Evolutionary conservation across 768 basidiomycete genomes (phyloP).

Genomic region (Dictyophora rubrovolvata): DNA sequence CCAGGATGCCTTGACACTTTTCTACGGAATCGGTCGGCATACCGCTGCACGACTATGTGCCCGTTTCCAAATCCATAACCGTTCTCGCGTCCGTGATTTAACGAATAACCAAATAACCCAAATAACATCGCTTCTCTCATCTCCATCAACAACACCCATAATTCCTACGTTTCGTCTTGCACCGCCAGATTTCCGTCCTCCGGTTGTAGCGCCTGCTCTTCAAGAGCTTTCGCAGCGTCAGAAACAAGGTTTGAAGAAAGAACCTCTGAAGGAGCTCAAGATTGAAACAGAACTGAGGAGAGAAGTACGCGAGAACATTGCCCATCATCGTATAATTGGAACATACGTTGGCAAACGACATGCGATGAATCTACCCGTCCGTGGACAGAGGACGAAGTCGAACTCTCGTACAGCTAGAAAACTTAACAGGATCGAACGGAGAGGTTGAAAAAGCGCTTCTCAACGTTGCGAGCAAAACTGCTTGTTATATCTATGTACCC

Average conservation of each 20-base stretch:
- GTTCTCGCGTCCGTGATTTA: slow-evolving; percentile 68
- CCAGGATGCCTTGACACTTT: slow-evolving; percentile 82
- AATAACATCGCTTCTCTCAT: slow-evolving; percentile 89
- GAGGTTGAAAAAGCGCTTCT: slow-evolving; percentile 20
- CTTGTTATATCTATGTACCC: too few relatives aligned
- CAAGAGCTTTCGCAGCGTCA: slow-evolving; percentile 16
- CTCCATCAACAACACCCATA: slow-evolving; percentile 65
- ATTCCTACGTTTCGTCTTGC: slow-evolving; percentile 64
- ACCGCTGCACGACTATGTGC: slow-evolving; percentile 79
- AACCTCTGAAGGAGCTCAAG: slow-evolving; percentile 64
- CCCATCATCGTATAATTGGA: slow-evolving; percentile 87
- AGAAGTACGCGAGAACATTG: slow-evolving; percentile 82
- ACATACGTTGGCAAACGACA: slow-evolving; percentile 90
- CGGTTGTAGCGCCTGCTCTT: slow-evolving; percentile 27
- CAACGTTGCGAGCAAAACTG: too few relatives aligned
- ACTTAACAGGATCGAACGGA: slow-evolving; percentile 77
- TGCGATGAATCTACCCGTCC: slow-evolving; percentile 85
- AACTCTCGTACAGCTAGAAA: slow-evolving; percentile 88
- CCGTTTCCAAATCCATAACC: slow-evolving; percentile 85
- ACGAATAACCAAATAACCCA: slow-evolving; percentile 82
- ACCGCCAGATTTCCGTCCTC: slow-evolving; percentile 37
- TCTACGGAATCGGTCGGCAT: slow-evolving; percentile 78
- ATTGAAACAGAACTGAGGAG: slow-evolving; percentile 83
- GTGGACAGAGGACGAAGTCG: slow-evolving; percentile 86
- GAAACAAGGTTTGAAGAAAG: slow-evolving; percentile 20